phyloP scores from a whole-genome alignment of 192 early-diverging fungal genomes.

The Entomortierella beljakovae region DNA sequence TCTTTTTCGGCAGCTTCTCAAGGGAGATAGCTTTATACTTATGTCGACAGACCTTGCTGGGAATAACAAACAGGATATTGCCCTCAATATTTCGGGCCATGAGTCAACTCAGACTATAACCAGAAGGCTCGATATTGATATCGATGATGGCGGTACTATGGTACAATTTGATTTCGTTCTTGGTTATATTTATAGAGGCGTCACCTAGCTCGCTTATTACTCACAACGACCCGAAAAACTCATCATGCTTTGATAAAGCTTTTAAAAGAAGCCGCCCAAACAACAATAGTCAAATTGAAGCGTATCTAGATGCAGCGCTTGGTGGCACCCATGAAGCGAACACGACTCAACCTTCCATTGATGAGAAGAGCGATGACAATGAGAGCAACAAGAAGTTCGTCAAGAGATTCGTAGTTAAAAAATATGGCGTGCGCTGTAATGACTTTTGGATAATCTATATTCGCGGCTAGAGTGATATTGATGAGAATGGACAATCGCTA shows the following conservation, averaged over 20 bases:
- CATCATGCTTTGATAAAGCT: not conserved
- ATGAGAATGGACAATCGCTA: not conserved
- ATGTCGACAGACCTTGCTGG: constrained; percentile 30
- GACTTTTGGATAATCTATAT: not conserved
- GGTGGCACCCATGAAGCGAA: not conserved
- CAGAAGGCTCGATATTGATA: not conserved
- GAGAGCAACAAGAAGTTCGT: not conserved
- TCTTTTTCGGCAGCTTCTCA: constrained; percentile 31
- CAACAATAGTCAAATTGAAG: not conserved
- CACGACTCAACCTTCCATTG: not conserved
- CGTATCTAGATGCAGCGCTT: not conserved
- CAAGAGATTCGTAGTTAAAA: not conserved
- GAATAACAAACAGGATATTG: constrained; percentile 7
- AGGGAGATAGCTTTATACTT: not conserved
- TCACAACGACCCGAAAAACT: not conserved
- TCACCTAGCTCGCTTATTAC: not conserved
- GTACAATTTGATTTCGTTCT: too few species aligned
- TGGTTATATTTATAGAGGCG: constrained; percentile 1
- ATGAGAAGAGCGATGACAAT: constrained; percentile 3
- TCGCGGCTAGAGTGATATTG: not conserved
- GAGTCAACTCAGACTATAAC: not conserved
- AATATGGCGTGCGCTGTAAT: not conserved
- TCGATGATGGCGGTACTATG: too few species aligned
- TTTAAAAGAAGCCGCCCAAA: not conserved
- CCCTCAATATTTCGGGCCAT: not conserved